Evolutionary conservation across 768 basidiomycete species (phyloP).

Genomic region (Boletus sp.): DNA sequence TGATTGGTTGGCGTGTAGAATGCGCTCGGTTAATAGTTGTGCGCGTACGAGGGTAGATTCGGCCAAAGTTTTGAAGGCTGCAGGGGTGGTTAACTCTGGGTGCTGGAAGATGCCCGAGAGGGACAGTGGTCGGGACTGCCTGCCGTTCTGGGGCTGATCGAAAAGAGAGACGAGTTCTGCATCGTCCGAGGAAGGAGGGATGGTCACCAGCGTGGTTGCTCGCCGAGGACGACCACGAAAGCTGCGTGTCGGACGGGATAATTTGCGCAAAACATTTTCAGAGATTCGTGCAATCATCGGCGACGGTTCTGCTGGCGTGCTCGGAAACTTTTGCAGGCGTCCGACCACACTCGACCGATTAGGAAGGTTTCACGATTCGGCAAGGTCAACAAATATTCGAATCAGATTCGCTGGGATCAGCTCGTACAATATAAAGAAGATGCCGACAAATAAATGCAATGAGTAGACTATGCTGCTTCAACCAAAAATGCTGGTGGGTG

Average conservation of each 20-base stretch:
- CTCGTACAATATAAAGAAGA: constrained; percentile 18
- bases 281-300: constrained; percentile 38
- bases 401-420: neutral
- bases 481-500: constrained; percentile 29
- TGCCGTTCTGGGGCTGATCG: constrained; percentile 52
- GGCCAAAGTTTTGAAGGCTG: constrained; percentile 67
- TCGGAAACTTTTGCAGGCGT: too few relatives aligned
- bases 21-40: constrained; percentile 77
- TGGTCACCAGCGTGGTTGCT: constrained; percentile 42
- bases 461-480: constrained; percentile 29
- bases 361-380: constrained; percentile 9
- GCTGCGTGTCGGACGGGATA: constrained; percentile 33
- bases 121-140: constrained; percentile 40
- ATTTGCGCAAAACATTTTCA: constrained; percentile 41
- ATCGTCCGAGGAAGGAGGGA: constrained; percentile 66
- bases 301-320: too few relatives aligned
- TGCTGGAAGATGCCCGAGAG: constrained; percentile 86
- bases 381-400: neutral
- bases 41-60: constrained; percentile 79
- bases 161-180: constrained; percentile 64
- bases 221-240: constrained; percentile 38
- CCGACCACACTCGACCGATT: constrained; percentile 6
- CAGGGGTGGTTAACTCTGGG: constrained; percentile 63
- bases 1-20: constrained; percentile 69
- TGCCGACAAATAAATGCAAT: constrained; percentile 24